Conservation (phyloP, 192 early-diverging fungal genomes). For the Coemansia sp. region DNA sequence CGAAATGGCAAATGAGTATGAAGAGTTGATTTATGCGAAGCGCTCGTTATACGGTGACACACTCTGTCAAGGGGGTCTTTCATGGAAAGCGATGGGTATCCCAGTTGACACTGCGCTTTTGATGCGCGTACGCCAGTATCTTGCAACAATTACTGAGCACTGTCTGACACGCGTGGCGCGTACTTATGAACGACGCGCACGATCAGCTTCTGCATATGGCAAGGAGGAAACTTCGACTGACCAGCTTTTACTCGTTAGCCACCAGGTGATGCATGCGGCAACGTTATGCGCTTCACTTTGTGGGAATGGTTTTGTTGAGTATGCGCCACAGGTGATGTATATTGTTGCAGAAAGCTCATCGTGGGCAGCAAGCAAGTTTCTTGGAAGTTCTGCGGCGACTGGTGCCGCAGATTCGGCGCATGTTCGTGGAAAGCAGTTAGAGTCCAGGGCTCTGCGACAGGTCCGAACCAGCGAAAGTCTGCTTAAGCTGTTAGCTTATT, state of each 20-base stretch:
- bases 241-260: slow-evolving; percentile 20
- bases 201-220: slow-evolving; percentile 30
- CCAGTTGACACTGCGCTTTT: slow-evolving; percentile 37
- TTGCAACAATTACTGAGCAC: slow-evolving; percentile 26
- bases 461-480: slow-evolving; percentile 32
- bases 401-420: not conserved
- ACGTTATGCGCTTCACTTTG: slow-evolving; percentile 30
- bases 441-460: slow-evolving; percentile 39
- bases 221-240: slow-evolving; percentile 33
- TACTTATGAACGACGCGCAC: slow-evolving; percentile 33
- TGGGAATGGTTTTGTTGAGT: slow-evolving; percentile 20
- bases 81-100: slow-evolving; percentile 44
- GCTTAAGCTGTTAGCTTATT: slow-evolving; percentile 30
- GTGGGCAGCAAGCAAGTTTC: slow-evolving; percentile 31
- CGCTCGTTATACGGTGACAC: slow-evolving; percentile 31
- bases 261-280: slow-evolving; percentile 33
- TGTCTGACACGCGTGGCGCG: slow-evolving; percentile 36
- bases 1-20: slow-evolving; percentile 33
- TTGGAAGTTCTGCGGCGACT: not conserved
- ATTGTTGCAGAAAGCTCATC: slow-evolving; percentile 34
- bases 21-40: slow-evolving; percentile 31
- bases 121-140: slow-evolving; percentile 28
- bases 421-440: slow-evolving; percentile 27
- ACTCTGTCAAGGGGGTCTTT: slow-evolving; percentile 33
- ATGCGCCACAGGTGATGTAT: slow-evolving; percentile 35